Conservation (phyloP, 2,329 filamentous ascomycete genomes). For the Orbilia quercus region DNA sequence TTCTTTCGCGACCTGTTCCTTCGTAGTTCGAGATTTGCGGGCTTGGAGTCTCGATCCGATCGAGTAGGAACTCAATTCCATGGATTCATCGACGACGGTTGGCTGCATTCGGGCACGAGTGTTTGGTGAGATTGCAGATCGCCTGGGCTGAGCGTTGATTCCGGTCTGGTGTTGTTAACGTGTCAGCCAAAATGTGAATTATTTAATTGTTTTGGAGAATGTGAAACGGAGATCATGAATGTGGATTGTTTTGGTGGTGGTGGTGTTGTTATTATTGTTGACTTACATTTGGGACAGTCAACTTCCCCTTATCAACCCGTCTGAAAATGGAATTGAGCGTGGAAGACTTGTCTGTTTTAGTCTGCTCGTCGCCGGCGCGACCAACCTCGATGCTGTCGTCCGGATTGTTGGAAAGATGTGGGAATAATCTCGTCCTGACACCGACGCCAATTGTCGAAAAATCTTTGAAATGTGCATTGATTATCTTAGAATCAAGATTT, state of each 20-base stretch:
- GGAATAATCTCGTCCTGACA: slow-evolving; percentile 42
- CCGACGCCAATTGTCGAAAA: slow-evolving; percentile 51
- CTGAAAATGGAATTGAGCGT: slow-evolving; percentile 38
- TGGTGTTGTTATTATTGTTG: neutral
- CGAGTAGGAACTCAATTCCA: slow-evolving; percentile 44
- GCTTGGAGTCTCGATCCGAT: slow-evolving; percentile 31
- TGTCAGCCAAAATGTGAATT: slow-evolving; percentile 24
- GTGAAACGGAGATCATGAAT: neutral
- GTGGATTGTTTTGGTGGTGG: neutral
- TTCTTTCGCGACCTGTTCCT: slow-evolving; percentile 33
- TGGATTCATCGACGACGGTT: slow-evolving; percentile 47
- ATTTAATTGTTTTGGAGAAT: neutral
- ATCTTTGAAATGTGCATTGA: slow-evolving; percentile 50
- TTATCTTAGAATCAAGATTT: slow-evolving; percentile 40
- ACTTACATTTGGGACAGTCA: slow-evolving; percentile 28
- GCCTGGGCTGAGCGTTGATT: slow-evolving; percentile 33
- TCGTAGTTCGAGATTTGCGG: slow-evolving; percentile 17
- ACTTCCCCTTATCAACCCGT: slow-evolving; percentile 23
- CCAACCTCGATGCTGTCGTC: slow-evolving; percentile 51
- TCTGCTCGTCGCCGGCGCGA: slow-evolving; percentile 44
- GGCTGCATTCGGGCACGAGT: slow-evolving; percentile 44
- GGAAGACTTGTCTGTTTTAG: slow-evolving; percentile 42
- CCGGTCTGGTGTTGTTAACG: neutral
- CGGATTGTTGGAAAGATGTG: slow-evolving; percentile 41
- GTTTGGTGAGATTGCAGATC: slow-evolving; percentile 36